phyloP scores from a whole-genome alignment of 1,139 yeast genomes.

The Suhomyces maxii region DNA sequence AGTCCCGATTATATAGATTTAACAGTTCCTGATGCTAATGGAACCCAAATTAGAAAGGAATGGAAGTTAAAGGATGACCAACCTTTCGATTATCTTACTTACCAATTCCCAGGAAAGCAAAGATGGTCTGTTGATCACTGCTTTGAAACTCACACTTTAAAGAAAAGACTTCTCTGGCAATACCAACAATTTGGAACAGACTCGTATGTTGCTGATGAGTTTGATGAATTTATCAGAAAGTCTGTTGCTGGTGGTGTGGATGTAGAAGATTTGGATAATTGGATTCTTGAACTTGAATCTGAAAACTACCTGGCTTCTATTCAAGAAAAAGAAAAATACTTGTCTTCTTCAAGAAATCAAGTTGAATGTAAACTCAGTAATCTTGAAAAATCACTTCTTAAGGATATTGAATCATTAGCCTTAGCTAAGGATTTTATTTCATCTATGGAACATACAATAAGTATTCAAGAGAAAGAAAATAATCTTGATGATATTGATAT shows the following conservation, averaged over 20 bases:
- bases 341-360: too few relatives aligned
- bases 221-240: background rate
- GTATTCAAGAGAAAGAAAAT: too few relatives aligned
- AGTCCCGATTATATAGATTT: background rate
- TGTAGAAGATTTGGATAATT: background rate
- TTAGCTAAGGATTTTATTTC: too few relatives aligned
- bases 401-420: too few relatives aligned
- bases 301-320: background rate
- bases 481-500: too few relatives aligned
- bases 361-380: too few relatives aligned
- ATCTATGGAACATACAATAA: too few relatives aligned
- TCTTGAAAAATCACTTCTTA: too few relatives aligned
- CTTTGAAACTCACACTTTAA: background rate
- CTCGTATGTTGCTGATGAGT: background rate
- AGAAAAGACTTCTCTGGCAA: background rate
- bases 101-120: background rate
- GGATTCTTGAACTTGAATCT: background rate
- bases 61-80: background rate
- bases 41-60: background rate
- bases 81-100: background rate
- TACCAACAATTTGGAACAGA: background rate
- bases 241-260: background rate
- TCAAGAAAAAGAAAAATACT: too few relatives aligned
- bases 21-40: background rate
- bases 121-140: background rate